These are phyloP conservation scores for Letharia columbiana DNA, from an alignment of 495 filamentous ascomycete species.

Conservation along the genomic window DNA sequence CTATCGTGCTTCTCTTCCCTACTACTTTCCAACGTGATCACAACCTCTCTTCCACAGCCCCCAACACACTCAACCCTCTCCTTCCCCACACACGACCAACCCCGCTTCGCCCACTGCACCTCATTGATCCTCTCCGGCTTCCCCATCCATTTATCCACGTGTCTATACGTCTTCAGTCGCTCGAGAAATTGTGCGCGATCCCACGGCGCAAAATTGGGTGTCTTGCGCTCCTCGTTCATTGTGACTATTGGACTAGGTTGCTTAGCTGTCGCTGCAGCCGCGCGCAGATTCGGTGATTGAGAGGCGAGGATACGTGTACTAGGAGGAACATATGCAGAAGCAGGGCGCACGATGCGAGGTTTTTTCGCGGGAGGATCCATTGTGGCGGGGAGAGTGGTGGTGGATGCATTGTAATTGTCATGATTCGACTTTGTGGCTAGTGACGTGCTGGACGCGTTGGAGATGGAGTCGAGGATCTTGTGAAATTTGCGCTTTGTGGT, in stretches of 20 bases:
- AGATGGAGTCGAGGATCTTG: conserved; percentile 48
- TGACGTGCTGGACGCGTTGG: conserved; percentile 36
- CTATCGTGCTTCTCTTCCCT: conserved; percentile 9
- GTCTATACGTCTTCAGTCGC: conserved; percentile 77
- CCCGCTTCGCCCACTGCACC: conserved; percentile 89
- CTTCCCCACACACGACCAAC: conserved; percentile 78
- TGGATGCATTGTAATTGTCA: conserved; percentile 23
- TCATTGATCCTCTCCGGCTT: conserved; percentile 79
- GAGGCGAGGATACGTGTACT: conserved; percentile 17
- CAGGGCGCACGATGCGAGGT: conserved; percentile 25
- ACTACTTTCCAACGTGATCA: conserved; percentile 63
- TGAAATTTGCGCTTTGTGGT: conserved; percentile 51
- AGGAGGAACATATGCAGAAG: conserved; percentile 27
- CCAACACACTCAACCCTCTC: conserved; percentile 74
- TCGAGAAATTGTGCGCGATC: conserved; percentile 75
- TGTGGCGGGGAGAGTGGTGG: conserved; percentile 23
- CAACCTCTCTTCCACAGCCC: conserved; percentile 71
- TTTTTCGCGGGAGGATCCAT: conserved; percentile 25
- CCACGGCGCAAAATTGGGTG: conserved; percentile 68
- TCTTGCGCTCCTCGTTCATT: conserved; percentile 22
- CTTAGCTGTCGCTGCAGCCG: conserved; percentile 22
- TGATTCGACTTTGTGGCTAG: conserved; percentile 19
- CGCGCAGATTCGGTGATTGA: conserved; percentile 31
- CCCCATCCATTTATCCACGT: conserved; percentile 75
- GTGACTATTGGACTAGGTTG: conserved; percentile 27